phyloP scores from a whole-genome alignment of 1,139 yeast species.

The Pichia sp. region DNA sequence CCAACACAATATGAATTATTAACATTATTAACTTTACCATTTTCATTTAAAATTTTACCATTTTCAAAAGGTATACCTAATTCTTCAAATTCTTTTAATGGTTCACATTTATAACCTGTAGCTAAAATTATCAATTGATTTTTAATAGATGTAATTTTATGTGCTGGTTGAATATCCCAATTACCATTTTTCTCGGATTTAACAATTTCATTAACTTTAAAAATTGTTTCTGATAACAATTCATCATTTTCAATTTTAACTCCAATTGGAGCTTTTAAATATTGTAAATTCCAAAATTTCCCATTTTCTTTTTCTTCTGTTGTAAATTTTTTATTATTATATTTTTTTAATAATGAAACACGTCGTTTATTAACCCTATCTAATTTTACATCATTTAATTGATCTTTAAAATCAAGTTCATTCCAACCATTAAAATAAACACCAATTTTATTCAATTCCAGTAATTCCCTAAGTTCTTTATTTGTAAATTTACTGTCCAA shows the following conservation, averaged over 20 bases:
- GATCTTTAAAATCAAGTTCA: constrained; percentile 36
- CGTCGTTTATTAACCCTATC: constrained; percentile 69
- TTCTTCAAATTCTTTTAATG: constrained; percentile 53
- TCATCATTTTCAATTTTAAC: constrained; percentile 36
- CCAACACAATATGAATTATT: constrained; percentile 78
- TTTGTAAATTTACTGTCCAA: constrained; percentile 84
- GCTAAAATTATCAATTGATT: constrained; percentile 75
- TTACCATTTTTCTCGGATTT: constrained; percentile 7
- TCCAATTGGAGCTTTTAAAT: constrained; percentile 59
- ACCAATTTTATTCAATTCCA: constrained; percentile 52
- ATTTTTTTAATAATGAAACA: constrained; percentile 56
- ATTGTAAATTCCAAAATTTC: constrained; percentile 63
- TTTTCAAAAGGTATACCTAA: constrained; percentile 46
- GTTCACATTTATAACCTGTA: constrained; percentile 74
- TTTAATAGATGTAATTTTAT: constrained; percentile 34
- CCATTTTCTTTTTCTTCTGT: neutral
- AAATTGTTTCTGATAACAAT: constrained; percentile 43
- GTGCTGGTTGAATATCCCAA: constrained; percentile 38
- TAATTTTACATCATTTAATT: constrained; percentile 37
- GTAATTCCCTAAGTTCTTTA: constrained; percentile 81
- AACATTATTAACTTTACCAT: constrained; percentile 48
- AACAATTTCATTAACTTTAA: constrained; percentile 44
- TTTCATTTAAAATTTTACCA: constrained; percentile 53
- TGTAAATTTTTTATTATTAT: constrained; percentile 21
- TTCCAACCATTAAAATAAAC: constrained; percentile 52